A percentile compares a stretch with the other conserved stretches of the same genome.
phyloP scores from a whole-genome alignment of 208 protist species.

The Acanthamoeba royreba region DNA sequence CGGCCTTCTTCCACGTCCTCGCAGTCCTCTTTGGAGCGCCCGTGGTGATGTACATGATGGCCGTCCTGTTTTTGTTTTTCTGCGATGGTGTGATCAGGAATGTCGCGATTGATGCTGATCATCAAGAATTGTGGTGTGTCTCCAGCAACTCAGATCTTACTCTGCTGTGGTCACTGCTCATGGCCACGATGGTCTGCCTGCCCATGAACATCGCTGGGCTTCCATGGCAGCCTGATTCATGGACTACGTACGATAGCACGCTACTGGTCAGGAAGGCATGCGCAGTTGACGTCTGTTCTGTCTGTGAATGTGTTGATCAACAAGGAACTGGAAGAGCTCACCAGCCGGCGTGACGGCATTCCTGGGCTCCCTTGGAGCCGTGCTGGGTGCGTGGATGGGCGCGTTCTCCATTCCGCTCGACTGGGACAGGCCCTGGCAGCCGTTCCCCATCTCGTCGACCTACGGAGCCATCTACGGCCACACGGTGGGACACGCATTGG shows the following conservation, averaged over 20 bases:
- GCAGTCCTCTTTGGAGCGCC: conserved; percentile 58
- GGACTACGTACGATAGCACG: background rate
- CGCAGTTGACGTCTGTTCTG: background rate
- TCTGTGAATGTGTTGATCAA: background rate
- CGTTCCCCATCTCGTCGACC: conserved; percentile 47
- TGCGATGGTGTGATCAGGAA: no score
- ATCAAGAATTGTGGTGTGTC: no score
- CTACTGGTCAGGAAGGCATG: background rate
- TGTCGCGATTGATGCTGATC: no score
- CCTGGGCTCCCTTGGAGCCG: conserved; percentile 44
- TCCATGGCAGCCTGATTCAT: background rate
- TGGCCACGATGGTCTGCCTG: conserved; percentile 46
- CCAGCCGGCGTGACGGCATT: background rate
- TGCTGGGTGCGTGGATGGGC: conserved; percentile 55
- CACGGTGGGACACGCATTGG: background rate
- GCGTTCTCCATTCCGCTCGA: conserved; percentile 64
- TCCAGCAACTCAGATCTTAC: conserved; percentile 40
- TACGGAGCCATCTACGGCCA: conserved; percentile 50
- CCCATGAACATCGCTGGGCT: conserved; percentile 25
- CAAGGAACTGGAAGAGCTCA: background rate
- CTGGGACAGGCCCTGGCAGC: conserved; percentile 67
- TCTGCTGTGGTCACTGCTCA: conserved; percentile 14
- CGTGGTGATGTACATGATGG: conserved; percentile 29
- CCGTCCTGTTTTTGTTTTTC: no score
- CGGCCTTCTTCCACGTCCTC: conserved; percentile 45